These are phyloP conservation scores for Phytophthora sp. DNA, from an alignment of 352 stramenopile species.

Conservation along the genomic window DNA sequence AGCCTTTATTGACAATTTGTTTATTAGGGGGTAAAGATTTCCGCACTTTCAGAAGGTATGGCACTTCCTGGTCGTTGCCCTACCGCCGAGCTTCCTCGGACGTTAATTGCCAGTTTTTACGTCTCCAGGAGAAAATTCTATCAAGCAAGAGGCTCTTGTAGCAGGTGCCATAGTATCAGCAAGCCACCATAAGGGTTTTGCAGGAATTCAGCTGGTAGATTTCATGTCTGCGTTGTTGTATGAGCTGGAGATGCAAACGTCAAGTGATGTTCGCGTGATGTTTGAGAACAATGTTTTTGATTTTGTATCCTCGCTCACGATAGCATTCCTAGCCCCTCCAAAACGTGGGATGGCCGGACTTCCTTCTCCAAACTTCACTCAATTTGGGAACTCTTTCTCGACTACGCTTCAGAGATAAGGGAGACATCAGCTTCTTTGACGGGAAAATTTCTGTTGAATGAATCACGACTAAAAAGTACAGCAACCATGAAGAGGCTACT, in stretches of 20 bases:
- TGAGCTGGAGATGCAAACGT: neutral
- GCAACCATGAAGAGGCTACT: neutral
- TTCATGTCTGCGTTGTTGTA: neutral
- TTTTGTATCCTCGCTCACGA: neutral
- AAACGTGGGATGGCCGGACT: neutral
- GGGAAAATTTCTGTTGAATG: neutral
- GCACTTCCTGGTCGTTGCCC: too few species aligned
- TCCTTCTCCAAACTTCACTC: neutral
- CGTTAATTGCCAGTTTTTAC: too few species aligned
- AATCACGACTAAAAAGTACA: neutral
- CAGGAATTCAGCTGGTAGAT: neutral
- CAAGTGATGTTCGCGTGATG: neutral
- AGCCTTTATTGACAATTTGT: too few species aligned
- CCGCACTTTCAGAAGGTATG: too few species aligned
- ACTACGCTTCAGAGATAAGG: neutral
- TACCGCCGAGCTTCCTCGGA: too few species aligned
- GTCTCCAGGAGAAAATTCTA: too few species aligned
- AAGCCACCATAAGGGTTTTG: neutral
- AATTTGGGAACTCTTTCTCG: neutral
- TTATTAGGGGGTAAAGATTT: too few species aligned
- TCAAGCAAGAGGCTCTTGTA: too few species aligned
- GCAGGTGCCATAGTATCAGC: neutral
- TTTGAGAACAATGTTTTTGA: neutral
- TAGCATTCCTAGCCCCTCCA: neutral
- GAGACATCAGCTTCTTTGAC: neutral